Evolutionary conservation across 805 yeast species (phyloP).

Genomic region (Starmera dryadoides): DNA sequence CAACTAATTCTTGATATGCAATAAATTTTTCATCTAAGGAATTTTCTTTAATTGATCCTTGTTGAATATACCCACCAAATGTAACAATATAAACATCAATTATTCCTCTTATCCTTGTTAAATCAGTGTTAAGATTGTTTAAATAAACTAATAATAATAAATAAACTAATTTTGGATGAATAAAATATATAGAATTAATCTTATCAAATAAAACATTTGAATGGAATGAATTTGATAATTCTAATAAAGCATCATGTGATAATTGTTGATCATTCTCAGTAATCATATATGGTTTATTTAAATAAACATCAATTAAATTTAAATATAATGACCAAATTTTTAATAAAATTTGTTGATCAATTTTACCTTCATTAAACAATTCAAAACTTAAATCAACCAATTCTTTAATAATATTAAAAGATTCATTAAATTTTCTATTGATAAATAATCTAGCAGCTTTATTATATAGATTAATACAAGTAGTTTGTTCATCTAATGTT

Average conservation of each 20-base stretch:
- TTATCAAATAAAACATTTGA: conserved; percentile 10
- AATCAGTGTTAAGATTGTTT: conserved; percentile 12
- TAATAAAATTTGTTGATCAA: conserved; percentile 9
- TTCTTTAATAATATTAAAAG: conserved; percentile 4
- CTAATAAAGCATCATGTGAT: conserved; percentile 1
- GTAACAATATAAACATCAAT: conserved; percentile 15
- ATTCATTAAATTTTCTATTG: conserved; percentile 16
- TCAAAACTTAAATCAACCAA: conserved; percentile 5
- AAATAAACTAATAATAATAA: conserved; percentile 16
- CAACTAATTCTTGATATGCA: conserved; percentile 13
- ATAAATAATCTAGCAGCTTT: conserved; percentile 18
- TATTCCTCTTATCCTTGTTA: conserved; percentile 9
- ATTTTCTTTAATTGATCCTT: conserved; percentile 2
- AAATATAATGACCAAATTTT: conserved; percentile 20
- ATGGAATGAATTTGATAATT: conserved; percentile 2
- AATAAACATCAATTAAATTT: conserved; percentile 18
- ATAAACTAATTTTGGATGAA: conserved; percentile 14
- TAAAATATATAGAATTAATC: conserved; percentile 5
- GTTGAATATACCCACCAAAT: background rate
- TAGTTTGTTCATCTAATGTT: background rate
- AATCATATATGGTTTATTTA: conserved; percentile 7
- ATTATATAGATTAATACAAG: conserved; percentile 5
- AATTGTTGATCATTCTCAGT: background rate
- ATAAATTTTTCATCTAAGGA: background rate
- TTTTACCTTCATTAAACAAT: conserved; percentile 6